These are phyloP conservation scores for Leishmania mexicana DNA, from an alignment of 208 protist genomes.

Conservation along the genomic window DNA sequence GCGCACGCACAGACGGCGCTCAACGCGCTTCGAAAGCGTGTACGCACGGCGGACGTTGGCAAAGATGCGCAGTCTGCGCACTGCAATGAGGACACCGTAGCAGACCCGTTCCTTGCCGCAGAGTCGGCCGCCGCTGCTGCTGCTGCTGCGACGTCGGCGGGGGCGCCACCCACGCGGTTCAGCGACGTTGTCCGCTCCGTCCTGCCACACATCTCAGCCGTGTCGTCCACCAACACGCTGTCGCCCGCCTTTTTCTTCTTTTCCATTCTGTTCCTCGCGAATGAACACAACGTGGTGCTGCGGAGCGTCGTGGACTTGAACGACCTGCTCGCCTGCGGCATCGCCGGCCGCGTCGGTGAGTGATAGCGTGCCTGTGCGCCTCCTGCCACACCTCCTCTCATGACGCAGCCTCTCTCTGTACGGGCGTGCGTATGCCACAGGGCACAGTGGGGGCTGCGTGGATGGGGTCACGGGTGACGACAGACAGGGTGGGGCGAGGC, in stretches of 20 bases:
- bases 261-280: conserved; percentile 89
- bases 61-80: conserved; percentile 11
- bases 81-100: neutral
- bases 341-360: conserved; percentile 37
- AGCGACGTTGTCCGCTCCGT: conserved; percentile 68
- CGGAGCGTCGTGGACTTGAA: conserved; percentile 66
- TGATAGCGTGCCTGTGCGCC: neutral
- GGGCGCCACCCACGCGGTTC: conserved; percentile 36
- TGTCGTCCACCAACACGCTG: conserved; percentile 79
- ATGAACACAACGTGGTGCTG: conserved; percentile 86
- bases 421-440: neutral
- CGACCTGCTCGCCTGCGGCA: conserved; percentile 62
- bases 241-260: conserved; percentile 94
- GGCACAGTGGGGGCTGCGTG: neutral
- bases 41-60: conserved; percentile 7
- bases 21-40: conserved; percentile 18
- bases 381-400: neutral
- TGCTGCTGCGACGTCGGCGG: neutral
- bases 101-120: neutral
- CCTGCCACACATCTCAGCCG: conserved; percentile 61
- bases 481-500: neutral
- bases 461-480: neutral
- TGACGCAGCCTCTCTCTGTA: neutral
- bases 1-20: conserved; percentile 34
- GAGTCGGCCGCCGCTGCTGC: neutral